phyloP scores from a whole-genome alignment of 2,329 filamentous ascomycete species.

The Lachnellula occidentalis region DNA sequence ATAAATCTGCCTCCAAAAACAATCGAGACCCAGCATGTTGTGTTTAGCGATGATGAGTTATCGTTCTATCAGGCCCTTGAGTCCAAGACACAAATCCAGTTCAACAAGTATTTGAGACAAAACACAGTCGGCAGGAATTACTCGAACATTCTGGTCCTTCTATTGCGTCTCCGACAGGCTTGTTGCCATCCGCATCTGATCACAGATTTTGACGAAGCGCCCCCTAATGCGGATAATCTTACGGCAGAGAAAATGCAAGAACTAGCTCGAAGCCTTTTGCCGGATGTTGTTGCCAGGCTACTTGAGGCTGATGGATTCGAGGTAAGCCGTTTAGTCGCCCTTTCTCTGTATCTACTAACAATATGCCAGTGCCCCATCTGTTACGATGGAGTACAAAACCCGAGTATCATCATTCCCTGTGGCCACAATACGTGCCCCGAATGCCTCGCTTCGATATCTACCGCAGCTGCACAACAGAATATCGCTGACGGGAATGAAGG shows the following conservation, averaged over 20 bases:
- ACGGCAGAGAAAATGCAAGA: slow-evolving; percentile 40
- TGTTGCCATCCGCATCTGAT: slow-evolving; percentile 74
- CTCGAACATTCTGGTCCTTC: slow-evolving; percentile 71
- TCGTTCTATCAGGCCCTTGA: slow-evolving; percentile 64
- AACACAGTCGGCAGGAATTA: slow-evolving; percentile 69
- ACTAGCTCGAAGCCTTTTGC: slow-evolving; percentile 55
- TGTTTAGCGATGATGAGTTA: slow-evolving; percentile 61
- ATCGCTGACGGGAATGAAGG: slow-evolving; percentile 56
- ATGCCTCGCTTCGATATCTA: slow-evolving; percentile 66
- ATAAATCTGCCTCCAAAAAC: slow-evolving; percentile 61
- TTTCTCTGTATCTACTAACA: slow-evolving; percentile 5
- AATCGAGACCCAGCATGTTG: slow-evolving; percentile 54
- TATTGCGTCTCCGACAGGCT: slow-evolving; percentile 74
- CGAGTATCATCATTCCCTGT: slow-evolving; percentile 74
- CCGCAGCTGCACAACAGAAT: slow-evolving; percentile 48
- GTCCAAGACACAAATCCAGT: slow-evolving; percentile 57
- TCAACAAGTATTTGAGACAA: slow-evolving; percentile 70
- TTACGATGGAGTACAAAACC: slow-evolving; percentile 68
- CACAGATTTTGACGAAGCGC: slow-evolving; percentile 51
- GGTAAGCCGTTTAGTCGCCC: slow-evolving; percentile 7
- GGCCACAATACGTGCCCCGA: slow-evolving; percentile 75
- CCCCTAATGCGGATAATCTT: slow-evolving; percentile 11
- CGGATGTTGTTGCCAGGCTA: slow-evolving; percentile 61
- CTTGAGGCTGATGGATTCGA: slow-evolving; percentile 46
- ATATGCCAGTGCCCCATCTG: slow-evolving; percentile 68